Evolutionary conservation across 805 yeast species (phyloP).

Genomic region (Wickerhamomyces mucosus): DNA sequence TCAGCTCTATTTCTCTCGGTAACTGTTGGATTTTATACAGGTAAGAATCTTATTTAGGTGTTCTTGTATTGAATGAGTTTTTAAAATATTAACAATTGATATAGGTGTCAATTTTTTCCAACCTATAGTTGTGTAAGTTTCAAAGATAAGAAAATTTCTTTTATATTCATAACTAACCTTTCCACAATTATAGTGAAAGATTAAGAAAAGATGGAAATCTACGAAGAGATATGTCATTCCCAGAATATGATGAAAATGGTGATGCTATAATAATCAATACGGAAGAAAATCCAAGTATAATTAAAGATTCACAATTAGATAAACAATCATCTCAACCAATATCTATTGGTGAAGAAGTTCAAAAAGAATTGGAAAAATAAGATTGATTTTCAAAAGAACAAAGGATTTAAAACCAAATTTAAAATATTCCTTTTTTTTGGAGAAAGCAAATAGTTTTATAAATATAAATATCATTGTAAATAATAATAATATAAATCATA

Average conservation of each 20-base stretch:
- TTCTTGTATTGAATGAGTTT: too few relatives aligned
- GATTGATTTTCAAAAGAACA: too few relatives aligned
- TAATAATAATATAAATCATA: too few relatives aligned
- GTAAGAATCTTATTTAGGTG: slow-evolving; percentile 15
- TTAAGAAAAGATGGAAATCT: slow-evolving; percentile 56
- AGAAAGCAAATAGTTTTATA: too few relatives aligned
- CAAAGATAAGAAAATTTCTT: background rate
- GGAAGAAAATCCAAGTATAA: slow-evolving; percentile 1
- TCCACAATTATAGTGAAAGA: slow-evolving; percentile 36
- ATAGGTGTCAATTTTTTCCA: slow-evolving; percentile 61
- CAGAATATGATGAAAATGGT: slow-evolving; percentile 41
- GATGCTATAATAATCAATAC: slow-evolving; percentile 20
- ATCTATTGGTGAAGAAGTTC: background rate
- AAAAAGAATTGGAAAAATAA: background rate
- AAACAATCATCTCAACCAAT: too few relatives aligned
- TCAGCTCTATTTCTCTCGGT: slow-evolving; percentile 17
- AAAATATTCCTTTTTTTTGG: too few relatives aligned
- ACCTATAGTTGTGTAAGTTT: slow-evolving; percentile 59
- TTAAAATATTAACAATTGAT: too few relatives aligned
- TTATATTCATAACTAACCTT: background rate
- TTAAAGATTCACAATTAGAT: too few relatives aligned
- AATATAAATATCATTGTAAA: too few relatives aligned
- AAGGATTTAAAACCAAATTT: too few relatives aligned
- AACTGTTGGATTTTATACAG: slow-evolving; percentile 36
- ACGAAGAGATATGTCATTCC: slow-evolving; percentile 49